Evolutionary conservation across 768 basidiomycete genomes (phyloP), one percentile per base, ranked within the genome.

Genomic region (Amanita jacksonii): DNA sequence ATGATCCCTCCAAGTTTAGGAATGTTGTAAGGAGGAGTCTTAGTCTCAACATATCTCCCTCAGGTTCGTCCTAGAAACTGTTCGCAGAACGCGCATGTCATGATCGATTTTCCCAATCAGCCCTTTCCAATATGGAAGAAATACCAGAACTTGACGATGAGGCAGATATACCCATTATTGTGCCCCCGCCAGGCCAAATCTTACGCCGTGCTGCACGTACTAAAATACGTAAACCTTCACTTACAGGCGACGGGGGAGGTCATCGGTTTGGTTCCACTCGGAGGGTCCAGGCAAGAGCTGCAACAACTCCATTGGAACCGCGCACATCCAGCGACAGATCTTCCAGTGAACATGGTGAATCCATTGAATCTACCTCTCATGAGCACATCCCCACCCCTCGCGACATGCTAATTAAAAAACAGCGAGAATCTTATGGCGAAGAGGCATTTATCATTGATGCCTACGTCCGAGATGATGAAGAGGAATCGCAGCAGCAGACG

Each of bases 181-280:
- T 86, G 15, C 85, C 89, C 35, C 84, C 81, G 19, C 90, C 89
- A 1, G 87, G 87, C 5, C 85, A 81, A 60, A 90, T 92, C 52
- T 72, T 99, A 9, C 85, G 91, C 16, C 84, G 96, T 28, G 78
- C 91, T 8, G 91, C 91, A 3, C 79, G 94, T 10, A 99, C 96
- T 1, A 92, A 91, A 68, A 96, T 98, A 53, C 83, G 94, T 27
- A 99, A 98, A 65, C 70, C 81, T 10, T 75, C 77, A 4, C 60
- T 83, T 5, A 71, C 76, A 10, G 85, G 79, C 18, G 88, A 86
- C 61, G 85, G 84, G 8, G 79, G 76, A 25, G 86, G 86, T 1
- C 88, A 88, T 70, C 81, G 90, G 8, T 93, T 93, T 62, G 72
- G 73, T 27, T 62, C 76, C 19, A 64, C 67, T 12, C 63, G 71